phyloP scores from a whole-genome alignment of 768 basidiomycete species.

The Galerina sulciceps region DNA sequence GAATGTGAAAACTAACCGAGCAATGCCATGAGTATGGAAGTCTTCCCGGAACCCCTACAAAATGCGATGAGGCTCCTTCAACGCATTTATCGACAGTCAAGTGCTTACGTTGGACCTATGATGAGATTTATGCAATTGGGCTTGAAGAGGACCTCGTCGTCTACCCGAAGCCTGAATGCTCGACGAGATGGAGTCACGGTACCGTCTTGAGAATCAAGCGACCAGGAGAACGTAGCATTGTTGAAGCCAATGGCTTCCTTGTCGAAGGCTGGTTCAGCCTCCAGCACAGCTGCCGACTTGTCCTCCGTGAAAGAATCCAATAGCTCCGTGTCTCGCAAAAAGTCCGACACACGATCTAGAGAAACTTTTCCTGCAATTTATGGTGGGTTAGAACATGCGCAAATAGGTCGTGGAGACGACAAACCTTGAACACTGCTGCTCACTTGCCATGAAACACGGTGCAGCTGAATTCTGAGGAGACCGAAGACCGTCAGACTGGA shows the following conservation, averaged over 20 bases:
- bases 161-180: constrained; percentile 53
- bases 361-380: constrained; percentile 47
- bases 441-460: constrained; percentile 36
- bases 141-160: constrained; percentile 59
- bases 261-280: too few relatives aligned
- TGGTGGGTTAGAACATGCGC: not conserved
- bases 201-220: constrained; percentile 36
- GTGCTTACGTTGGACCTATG: constrained; percentile 53
- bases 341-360: constrained; percentile 54
- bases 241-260: constrained; percentile 47
- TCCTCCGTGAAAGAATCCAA: constrained; percentile 43
- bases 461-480: constrained; percentile 56
- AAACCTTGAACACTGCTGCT: constrained; percentile 40
- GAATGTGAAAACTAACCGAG: constrained; percentile 32
- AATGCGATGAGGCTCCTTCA: not conserved
- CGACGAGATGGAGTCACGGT: constrained; percentile 47
- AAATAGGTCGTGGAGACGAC: not conserved
- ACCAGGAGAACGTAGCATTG: constrained; percentile 63
- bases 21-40: constrained; percentile 63
- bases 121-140: constrained; percentile 58
- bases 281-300: constrained; percentile 1
- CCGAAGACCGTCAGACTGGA: constrained; percentile 68
- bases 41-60: constrained; percentile 54
- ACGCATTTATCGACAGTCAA: not conserved
- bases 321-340: constrained; percentile 51